Conservation (phyloP, 1,139 yeast species). For the Geotrichum europaeum region DNA sequence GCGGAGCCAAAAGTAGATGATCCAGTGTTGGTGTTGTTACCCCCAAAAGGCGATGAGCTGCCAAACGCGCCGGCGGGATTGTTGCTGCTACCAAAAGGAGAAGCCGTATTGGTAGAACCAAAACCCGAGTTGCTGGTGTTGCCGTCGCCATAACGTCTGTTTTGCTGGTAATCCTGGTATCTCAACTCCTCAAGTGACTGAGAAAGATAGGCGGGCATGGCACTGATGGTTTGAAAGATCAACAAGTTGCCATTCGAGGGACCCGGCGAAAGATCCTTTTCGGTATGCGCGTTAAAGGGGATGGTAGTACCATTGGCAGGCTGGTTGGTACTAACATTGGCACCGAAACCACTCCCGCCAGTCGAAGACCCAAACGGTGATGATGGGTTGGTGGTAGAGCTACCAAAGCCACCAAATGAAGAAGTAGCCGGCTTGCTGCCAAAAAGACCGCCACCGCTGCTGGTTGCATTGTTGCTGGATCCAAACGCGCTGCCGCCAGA, state of each 20-base stretch:
- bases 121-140: slow-evolving; percentile 18
- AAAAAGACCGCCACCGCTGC: slow-evolving; percentile 30
- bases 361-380: slow-evolving; percentile 29
- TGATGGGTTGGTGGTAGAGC: slow-evolving; percentile 22
- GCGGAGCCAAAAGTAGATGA: slow-evolving; percentile 27
- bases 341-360: slow-evolving; percentile 31
- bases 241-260: slow-evolving; percentile 39
- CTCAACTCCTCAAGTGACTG: slow-evolving; percentile 85
- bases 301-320: slow-evolving; percentile 24
- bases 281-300: slow-evolving; percentile 57
- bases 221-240: slow-evolving; percentile 65
- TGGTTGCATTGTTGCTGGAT: slow-evolving; percentile 21
- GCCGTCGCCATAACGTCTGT: slow-evolving; percentile 53
- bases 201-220: slow-evolving; percentile 86
- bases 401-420: slow-evolving; percentile 30
- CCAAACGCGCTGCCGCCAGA: slow-evolving; percentile 15
- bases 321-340: slow-evolving; percentile 24
- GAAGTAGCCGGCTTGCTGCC: slow-evolving; percentile 22
- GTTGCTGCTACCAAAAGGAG: slow-evolving; percentile 13
- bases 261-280: slow-evolving; percentile 57
- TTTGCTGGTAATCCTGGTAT: slow-evolving; percentile 77
- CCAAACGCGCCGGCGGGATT: slow-evolving; percentile 3
- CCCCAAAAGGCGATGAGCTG: slow-evolving; percentile 6
- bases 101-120: slow-evolving; percentile 6
- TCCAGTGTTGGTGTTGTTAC: slow-evolving; percentile 26